Base-by-base conservation (phyloP, 148 eudicot species). In the Silene uniflora region DNA sequence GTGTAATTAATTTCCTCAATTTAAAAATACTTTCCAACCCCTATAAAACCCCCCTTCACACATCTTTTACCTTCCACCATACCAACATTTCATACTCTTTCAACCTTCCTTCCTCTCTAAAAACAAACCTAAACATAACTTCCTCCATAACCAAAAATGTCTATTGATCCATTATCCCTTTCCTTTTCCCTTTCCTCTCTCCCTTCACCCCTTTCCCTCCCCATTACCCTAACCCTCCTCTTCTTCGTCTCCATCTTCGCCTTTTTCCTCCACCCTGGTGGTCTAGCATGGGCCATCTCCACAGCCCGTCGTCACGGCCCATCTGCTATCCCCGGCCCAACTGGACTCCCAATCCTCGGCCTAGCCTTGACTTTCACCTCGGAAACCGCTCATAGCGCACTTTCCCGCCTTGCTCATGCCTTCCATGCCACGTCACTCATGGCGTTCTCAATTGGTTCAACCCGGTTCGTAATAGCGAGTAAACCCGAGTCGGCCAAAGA, bases 401-500 rank as follows among this genome's bases (percentile, higher is more conserved):
- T 94, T 0, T 79, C 84, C 0, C 74, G 66, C 11, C 69, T 91
- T 0, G 72, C 91, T 0, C 12, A 7, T 0, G 29, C 68, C 24
- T 73, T 71, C 52, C 17, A 61, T 0, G 97, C 93, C 0, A 8
- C 47, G 0, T 42, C 73, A 0, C 49, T 94, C 0, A 95, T 95
- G 98, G 91, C 96, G 5, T 95, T 95, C 62, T 95, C 98, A 0
- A 79, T 95, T 9, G 98, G 98, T 73, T 79, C 87, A 4, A 95
- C 97, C 19, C 89, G 91, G 6, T 90, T 86, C 58, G 54, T 95
- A 0, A 88, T 95, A 46, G 84, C 97, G 0, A 89, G 93, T 27
- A 44, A 82, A 0, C 92, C 97, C 1, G 96, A 86, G n/a, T 81
- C 90, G 0, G 97, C 98, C 0, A 89, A 79, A 58, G 98, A 95